Percentiles rank a stretch among this genome's conserved stretches.
Conservation (phyloP, 176 grass and related monocot genomes). For the Rhynchospora tenuis region DNA sequence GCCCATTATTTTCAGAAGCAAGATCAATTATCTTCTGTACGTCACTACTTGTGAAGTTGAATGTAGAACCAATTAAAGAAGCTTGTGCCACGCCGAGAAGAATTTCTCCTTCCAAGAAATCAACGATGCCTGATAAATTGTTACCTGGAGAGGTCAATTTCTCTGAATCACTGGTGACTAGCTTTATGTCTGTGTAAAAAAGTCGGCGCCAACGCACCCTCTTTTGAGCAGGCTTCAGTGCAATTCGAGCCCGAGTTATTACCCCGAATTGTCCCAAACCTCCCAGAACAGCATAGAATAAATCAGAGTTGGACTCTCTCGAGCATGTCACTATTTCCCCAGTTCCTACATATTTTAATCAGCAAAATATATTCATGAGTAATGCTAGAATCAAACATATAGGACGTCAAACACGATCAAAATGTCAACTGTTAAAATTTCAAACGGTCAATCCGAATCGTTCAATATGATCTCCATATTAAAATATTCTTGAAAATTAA, state of each 20-base stretch:
- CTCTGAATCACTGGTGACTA: constrained; percentile 40
- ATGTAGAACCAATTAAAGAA: constrained; percentile 15
- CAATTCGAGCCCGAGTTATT: constrained; percentile 59
- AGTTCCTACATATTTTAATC: constrained; percentile 14
- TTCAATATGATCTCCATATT: too few species aligned
- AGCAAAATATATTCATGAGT: neutral
- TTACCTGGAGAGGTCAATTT: constrained; percentile 20
- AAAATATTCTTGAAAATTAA: too few species aligned
- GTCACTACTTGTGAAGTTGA: constrained; percentile 18
- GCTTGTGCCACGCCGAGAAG: constrained; percentile 23
- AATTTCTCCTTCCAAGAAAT: constrained; percentile 65
- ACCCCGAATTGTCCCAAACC: constrained; percentile 68
- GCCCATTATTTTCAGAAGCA: constrained; percentile 12
- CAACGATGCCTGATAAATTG: constrained; percentile 28
- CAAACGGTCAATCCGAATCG: too few species aligned
- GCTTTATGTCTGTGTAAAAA: constrained; percentile 30
- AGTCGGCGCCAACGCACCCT: constrained; percentile 44
- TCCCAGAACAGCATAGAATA: constrained; percentile 58
- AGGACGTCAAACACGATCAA: too few species aligned
- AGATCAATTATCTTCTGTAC: constrained; percentile 13
- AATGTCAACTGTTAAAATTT: too few species aligned
- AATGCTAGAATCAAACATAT: too few species aligned
- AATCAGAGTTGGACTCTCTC: constrained; percentile 10
- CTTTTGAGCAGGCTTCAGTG: constrained; percentile 35
- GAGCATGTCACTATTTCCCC: constrained; percentile 58